phyloP scores from a whole-genome alignment of 116 monocot species.

The Phalaenopsis hybrid region DNA sequence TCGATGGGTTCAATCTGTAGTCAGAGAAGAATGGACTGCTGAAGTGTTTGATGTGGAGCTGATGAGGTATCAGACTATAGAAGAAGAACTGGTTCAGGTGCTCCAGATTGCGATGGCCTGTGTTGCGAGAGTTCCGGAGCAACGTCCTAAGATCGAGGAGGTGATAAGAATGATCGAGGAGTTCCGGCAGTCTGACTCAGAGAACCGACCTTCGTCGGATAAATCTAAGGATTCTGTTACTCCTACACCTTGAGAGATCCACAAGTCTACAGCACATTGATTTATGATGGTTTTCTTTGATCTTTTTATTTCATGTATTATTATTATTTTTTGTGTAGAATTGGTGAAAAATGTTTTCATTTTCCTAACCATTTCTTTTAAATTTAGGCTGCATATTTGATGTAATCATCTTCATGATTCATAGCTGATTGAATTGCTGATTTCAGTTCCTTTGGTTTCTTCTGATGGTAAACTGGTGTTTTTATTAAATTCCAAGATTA shows the following conservation, averaged over 20 bases:
- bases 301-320: background rate
- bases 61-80: constrained; percentile 14
- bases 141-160: constrained; percentile 13
- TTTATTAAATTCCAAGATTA: background rate
- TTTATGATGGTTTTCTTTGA: background rate
- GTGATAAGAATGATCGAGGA: constrained; percentile 13
- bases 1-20: constrained; percentile 24
- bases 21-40: constrained; percentile 24
- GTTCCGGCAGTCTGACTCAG: constrained; percentile 5
- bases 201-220: constrained; percentile 9
- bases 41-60: constrained; percentile 24
- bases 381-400: background rate
- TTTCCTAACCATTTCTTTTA: background rate
- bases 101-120: constrained; percentile 27
- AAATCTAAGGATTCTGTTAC: constrained; percentile 5
- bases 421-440: constrained; percentile 6
- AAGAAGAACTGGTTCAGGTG: constrained; percentile 21
- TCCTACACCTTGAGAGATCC: background rate
- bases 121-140: constrained; percentile 8
- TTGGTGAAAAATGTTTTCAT: background rate
- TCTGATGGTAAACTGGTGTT: background rate
- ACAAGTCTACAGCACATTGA: background rate
- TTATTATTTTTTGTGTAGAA: constrained; percentile 7
- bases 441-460: background rate
- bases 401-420: constrained; percentile 9